Evolutionary conservation across 345 rosid species (phyloP).

Genomic region (Populus deltoides): DNA sequence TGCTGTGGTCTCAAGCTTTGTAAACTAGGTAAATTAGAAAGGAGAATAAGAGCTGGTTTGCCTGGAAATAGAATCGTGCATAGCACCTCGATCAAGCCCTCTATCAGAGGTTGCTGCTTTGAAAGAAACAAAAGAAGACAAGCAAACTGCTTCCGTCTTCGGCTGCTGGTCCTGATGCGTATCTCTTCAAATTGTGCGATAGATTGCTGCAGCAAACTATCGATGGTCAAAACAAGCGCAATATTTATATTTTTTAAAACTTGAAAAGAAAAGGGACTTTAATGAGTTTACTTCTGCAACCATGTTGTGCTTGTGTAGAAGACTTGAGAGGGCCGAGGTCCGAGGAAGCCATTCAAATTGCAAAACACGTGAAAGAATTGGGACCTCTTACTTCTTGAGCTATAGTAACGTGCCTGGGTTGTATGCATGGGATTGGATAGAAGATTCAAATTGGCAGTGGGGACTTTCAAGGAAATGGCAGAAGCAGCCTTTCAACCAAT

Average conservation of each 20-base stretch:
- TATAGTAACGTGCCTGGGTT: constrained; percentile 62
- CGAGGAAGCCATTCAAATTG: constrained; percentile 61
- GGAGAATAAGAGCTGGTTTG: constrained; percentile 58
- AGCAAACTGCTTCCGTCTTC: constrained; percentile 53
- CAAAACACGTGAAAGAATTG: constrained; percentile 58
- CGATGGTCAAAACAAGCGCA: constrained; percentile 61
- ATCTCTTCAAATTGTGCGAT: constrained; percentile 49
- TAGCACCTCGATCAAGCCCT: constrained; percentile 77
- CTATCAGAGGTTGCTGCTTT: constrained; percentile 70
- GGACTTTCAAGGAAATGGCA: constrained; percentile 65
- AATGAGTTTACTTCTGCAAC: constrained; percentile 79
- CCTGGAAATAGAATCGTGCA: constrained; percentile 54
- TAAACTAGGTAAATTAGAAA: constrained; percentile 60
- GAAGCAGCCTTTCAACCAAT: constrained; percentile 48
- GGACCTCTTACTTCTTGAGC: constrained; percentile 62
- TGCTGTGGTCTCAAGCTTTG: constrained; percentile 76
- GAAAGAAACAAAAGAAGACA: constrained; percentile 64
- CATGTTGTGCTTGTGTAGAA: constrained; percentile 79
- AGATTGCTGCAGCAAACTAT: background rate
- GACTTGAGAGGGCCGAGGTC: constrained; percentile 61
- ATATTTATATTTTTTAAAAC: constrained; percentile 44
- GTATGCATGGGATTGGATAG: constrained; percentile 57
- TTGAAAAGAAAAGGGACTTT: constrained; percentile 61
- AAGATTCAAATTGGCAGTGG: constrained; percentile 57
- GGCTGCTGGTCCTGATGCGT: constrained; percentile 44